Percentiles rank a stretch among this genome's conserved stretches.
phyloP scores from a whole-genome alignment of 805 yeast genomes.

The Ogataea thermomethanolica region DNA sequence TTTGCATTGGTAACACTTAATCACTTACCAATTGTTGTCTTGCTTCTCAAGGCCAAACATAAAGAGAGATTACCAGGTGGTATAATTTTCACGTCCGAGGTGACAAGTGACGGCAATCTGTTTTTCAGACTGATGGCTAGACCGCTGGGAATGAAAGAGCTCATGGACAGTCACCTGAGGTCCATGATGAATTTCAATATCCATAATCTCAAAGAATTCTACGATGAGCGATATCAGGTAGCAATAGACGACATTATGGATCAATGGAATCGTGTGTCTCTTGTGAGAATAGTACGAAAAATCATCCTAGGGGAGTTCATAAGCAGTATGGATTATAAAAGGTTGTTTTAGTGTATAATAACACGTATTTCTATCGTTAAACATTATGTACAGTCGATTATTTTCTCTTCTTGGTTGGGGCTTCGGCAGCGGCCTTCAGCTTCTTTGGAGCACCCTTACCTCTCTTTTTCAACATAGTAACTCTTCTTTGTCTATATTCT shows the following conservation, averaged over 20 bases:
- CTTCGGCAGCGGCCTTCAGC: slow-evolving; percentile 46
- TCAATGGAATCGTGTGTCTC: slow-evolving; percentile 28
- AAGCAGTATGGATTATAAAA: slow-evolving; percentile 29
- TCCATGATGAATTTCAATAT: slow-evolving; percentile 31
- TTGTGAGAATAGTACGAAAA: slow-evolving; percentile 19
- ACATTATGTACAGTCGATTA: slow-evolving; percentile 18
- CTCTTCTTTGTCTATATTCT: slow-evolving; percentile 63
- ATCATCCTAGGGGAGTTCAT: slow-evolving; percentile 31
- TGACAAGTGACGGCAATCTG: background rate
- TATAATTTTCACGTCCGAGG: slow-evolving; percentile 32
- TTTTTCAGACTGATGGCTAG: slow-evolving; percentile 26
- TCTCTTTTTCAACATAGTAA: slow-evolving; percentile 69
- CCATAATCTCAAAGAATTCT: slow-evolving; percentile 20
- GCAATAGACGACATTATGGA: slow-evolving; percentile 16
- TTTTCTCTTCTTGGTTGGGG: slow-evolving; percentile 37
- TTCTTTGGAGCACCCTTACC: slow-evolving; percentile 88
- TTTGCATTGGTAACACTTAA: slow-evolving; percentile 61
- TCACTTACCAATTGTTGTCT: slow-evolving; percentile 82
- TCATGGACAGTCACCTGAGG: slow-evolving; percentile 27
- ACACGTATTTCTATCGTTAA: background rate
- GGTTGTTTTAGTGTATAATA: slow-evolving; percentile 26
- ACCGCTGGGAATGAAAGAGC: slow-evolving; percentile 27
- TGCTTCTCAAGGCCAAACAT: slow-evolving; percentile 76
- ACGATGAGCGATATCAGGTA: slow-evolving; percentile 5
- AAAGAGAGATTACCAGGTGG: slow-evolving; percentile 61